Evolutionary conservation across 129 eudicot genomes (phyloP).

Genomic region (Artemisia annua): DNA sequence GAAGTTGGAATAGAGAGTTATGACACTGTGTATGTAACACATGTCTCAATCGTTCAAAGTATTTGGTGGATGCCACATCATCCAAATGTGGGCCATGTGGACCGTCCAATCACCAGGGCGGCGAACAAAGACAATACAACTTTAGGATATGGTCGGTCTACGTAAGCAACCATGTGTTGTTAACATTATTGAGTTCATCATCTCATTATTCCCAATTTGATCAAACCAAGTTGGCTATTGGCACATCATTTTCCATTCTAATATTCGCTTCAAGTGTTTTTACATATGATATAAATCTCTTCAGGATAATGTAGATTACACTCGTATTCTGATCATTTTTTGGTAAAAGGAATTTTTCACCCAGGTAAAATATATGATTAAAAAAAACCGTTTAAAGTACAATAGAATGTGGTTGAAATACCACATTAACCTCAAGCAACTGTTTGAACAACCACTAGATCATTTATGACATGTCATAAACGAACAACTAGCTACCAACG

Average conservation of each 20-base stretch:
- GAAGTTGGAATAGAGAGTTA: background rate
- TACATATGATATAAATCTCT: background rate
- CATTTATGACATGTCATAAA: too few relatives aligned
- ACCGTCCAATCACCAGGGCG: constrained; percentile 39
- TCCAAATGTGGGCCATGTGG: constrained; percentile 26
- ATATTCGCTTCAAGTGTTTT: background rate
- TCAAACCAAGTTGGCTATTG: constrained; percentile 6
- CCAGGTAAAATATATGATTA: too few relatives aligned
- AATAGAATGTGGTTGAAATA: too few relatives aligned
- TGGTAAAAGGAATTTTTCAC: too few relatives aligned
- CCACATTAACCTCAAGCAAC: too few relatives aligned
- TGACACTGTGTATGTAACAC: background rate
- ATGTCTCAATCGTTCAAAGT: constrained; percentile 21
- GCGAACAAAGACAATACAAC: constrained; percentile 34
- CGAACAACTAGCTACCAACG: too few relatives aligned
- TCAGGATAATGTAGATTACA: too few relatives aligned
- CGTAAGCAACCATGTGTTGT: constrained; percentile 34
- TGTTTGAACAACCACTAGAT: too few relatives aligned
- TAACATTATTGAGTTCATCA: constrained; percentile 27
- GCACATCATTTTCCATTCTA: constrained; percentile 7
- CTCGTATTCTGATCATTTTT: too few relatives aligned
- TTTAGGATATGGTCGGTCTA: constrained; percentile 31
- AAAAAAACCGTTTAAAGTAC: too few relatives aligned
- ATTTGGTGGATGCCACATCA: constrained; percentile 41
- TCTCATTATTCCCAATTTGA: constrained; percentile 18